A percentile compares a stretch with the other conserved stretches of the same genome.
These are phyloP conservation scores for Eucalyptus cloeziana DNA, from an alignment of 345 rosid species.

Conservation along the genomic window DNA sequence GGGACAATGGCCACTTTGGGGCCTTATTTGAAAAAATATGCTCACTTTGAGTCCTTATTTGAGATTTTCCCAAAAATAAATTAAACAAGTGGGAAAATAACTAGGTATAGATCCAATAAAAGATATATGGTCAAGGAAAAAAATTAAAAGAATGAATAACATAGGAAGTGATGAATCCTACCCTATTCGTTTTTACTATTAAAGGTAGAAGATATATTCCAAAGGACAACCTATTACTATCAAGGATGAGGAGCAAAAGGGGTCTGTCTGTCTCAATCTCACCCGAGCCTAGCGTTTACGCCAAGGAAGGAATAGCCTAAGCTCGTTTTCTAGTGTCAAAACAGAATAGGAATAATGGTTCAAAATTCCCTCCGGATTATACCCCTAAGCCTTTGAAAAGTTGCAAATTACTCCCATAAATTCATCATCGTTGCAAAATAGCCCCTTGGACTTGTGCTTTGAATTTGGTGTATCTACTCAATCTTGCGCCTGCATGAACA, in stretches of 20 bases:
- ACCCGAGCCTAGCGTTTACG: background rate
- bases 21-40: too few species aligned
- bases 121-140: background rate
- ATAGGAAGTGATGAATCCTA: background rate
- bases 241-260: background rate
- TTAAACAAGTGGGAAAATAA: background rate
- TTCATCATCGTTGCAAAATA: background rate
- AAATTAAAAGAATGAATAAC: background rate
- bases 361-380: background rate
- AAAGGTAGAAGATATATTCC: background rate
- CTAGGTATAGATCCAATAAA: background rate
- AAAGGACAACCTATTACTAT: background rate
- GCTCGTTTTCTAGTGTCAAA: background rate
- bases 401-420: background rate
- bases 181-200: background rate
- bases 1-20: too few species aligned
- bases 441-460: background rate
- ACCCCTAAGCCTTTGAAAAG: background rate
- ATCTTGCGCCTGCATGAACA: background rate
- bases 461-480: background rate
- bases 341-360: background rate
- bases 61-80: background rate
- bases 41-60: too few species aligned
- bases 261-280: background rate
- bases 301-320: background rate